These are phyloP conservation scores for Salix caprea DNA, from an alignment of 345 rosid species.

Conservation along the genomic window DNA sequence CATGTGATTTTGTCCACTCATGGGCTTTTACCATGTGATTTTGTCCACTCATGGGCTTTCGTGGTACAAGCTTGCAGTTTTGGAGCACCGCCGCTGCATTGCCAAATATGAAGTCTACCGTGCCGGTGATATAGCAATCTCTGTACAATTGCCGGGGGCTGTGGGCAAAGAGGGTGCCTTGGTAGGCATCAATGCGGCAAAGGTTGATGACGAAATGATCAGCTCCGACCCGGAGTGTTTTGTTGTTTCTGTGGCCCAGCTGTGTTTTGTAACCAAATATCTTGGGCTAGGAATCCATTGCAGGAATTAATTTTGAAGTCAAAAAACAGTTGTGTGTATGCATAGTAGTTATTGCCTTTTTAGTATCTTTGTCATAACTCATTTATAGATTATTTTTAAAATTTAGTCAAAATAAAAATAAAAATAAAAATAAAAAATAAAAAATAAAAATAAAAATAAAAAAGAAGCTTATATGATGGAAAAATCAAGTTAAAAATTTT, in stretches of 20 bases:
- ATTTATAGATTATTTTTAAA: too few relatives aligned
- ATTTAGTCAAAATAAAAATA: too few relatives aligned
- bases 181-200: constrained; percentile 13
- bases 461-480: too few relatives aligned
- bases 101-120: constrained; percentile 14
- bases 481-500: too few relatives aligned
- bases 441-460: too few relatives aligned
- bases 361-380: too few relatives aligned
- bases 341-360: too few relatives aligned
- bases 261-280: constrained; percentile 13
- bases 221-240: constrained; percentile 8
- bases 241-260: constrained; percentile 19
- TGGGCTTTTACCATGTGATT: constrained; percentile 10
- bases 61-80: constrained; percentile 1
- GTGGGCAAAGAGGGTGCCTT: constrained; percentile 12
- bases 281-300: constrained; percentile 19
- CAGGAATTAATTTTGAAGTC: too few relatives aligned
- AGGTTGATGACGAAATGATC: constrained; percentile 15
- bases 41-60: constrained; percentile 19
- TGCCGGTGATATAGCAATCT: not conserved
- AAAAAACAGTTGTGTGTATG: too few relatives aligned
- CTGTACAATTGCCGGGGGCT: constrained; percentile 19
- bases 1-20: too few relatives aligned
- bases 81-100: constrained; percentile 19
- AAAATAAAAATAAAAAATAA: too few relatives aligned